Base-by-base conservation (phyloP, 345 rosid genomes). In the Citrus trifoliata region DNA sequence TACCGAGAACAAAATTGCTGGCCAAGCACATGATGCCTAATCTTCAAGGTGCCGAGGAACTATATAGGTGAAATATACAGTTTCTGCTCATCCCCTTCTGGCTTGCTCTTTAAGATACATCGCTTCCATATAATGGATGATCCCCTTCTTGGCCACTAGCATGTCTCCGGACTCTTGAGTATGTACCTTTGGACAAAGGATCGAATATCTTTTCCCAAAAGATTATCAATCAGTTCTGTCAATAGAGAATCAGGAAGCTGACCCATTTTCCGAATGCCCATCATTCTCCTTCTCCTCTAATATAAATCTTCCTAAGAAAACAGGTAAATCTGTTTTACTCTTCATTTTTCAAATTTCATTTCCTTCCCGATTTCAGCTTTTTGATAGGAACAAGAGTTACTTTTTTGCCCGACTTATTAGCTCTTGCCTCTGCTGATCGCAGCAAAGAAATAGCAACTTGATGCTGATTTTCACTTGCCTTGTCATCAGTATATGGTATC, bases 331-430 rank as follows among this genome's bases (percentile, higher is more conserved):
- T 12, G n/a, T 28, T 75, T 62, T 18, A 35, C 10, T 42, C n/a
- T 21, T 32, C 68, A 14, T 32, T 64, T 64, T 18, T 37, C 22
- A 22, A 21, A 63, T 28, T 28, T 76, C 62, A 83, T 77, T 80
- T 83, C 53, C 88, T 76, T 38, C 89, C 59, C 33, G 85, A 76
- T 82, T 88, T 92, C 35, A 83, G 81, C 83, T 90, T 90, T 77
- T 90, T 93, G 76, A 91, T 82, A 4, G 97, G 94, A 80, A 95
- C 70, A 74, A 95, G 83, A 66, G 95, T 95, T 82, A 92, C 89
- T 80, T 90, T 92, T 77, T 87, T 93, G 51, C 91, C 88, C 33
- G 90, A 82, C 51, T 86, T 86, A 77, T 80, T 85, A 51, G 88
- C 73, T 75, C 89, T 83, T 22, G 91, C 79, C 76, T 89, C 97